Evolutionary conservation across 2,329 filamentous ascomycete genomes (phyloP).

Genomic region (Colletotrichum nymphaeae): DNA sequence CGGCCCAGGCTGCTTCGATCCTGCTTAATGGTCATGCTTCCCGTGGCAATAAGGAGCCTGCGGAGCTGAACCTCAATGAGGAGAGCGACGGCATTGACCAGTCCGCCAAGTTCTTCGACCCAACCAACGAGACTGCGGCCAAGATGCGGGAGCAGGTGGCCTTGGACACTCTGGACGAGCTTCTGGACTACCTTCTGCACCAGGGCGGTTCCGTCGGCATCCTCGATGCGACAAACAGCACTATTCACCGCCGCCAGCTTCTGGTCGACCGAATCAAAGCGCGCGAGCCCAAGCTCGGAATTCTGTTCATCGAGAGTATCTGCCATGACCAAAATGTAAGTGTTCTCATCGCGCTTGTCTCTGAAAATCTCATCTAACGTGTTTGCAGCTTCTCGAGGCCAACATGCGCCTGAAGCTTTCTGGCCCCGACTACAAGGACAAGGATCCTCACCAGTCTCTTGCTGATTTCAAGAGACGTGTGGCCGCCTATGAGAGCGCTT

Average conservation of each 20-base stretch:
- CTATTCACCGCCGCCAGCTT: constrained; percentile 83
- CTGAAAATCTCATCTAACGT: constrained; percentile 19
- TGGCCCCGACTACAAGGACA: constrained; percentile 94
- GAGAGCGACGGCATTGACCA: constrained; percentile 77
- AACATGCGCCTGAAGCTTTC: constrained; percentile 98
- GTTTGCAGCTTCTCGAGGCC: constrained; percentile 80
- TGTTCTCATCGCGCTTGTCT: neutral
- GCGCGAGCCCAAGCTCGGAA: constrained; percentile 87
- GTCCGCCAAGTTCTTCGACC: constrained; percentile 93
- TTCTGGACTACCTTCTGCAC: constrained; percentile 87
- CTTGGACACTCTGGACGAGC: constrained; percentile 90
- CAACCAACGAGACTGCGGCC: constrained; percentile 83
- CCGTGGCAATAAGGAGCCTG: constrained; percentile 51
- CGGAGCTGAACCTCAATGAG: constrained; percentile 49
- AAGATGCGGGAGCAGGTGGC: constrained; percentile 91
- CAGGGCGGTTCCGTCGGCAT: constrained; percentile 92
- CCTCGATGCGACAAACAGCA: constrained; percentile 97
- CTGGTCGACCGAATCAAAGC: constrained; percentile 86
- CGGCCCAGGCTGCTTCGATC: constrained; percentile 67
- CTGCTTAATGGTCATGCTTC: constrained; percentile 65
- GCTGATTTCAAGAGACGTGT: constrained; percentile 94
- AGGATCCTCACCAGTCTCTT: constrained; percentile 86
- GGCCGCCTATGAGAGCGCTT: constrained; percentile 92
- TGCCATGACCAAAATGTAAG: constrained; percentile 81
- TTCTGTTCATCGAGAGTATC: constrained; percentile 95